Evolutionary conservation across 352 stramenopile species (phyloP).

Genomic region (Thalassiosira livingstoniorum): DNA sequence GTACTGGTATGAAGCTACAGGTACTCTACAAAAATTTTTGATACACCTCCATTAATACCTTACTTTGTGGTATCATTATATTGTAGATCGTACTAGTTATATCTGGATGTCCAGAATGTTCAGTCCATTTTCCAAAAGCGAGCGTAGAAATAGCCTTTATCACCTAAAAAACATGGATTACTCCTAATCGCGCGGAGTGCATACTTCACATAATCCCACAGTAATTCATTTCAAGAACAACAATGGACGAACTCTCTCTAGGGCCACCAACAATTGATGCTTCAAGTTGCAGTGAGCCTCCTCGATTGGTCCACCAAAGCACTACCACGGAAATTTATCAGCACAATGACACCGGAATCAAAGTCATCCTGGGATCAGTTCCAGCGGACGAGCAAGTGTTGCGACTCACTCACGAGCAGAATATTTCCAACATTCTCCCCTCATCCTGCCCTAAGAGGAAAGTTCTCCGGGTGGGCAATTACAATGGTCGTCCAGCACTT

Average conservation of each 20-base stretch:
- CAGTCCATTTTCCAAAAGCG: neutral
- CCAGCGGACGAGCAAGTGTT: slow-evolving; percentile 20
- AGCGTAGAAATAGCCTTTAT: neutral
- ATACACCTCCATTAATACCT: too few species aligned
- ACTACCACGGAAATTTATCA: slow-evolving; percentile 13
- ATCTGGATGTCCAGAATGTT: neutral
- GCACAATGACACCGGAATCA: slow-evolving; percentile 11
- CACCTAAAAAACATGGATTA: neutral
- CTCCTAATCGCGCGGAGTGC: neutral
- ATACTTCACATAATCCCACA: neutral
- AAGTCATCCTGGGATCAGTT: slow-evolving; percentile 7
- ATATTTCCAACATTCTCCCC: slow-evolving; percentile 16
- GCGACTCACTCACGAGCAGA: slow-evolving; percentile 24
- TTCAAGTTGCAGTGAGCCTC: too few species aligned
- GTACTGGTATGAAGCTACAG: too few species aligned
- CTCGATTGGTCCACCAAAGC: slow-evolving; percentile 4
- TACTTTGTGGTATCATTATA: too few species aligned
- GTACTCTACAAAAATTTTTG: too few species aligned
- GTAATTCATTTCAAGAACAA: neutral
- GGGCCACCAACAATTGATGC: too few species aligned
- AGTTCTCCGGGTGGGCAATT: slow-evolving; percentile 25
- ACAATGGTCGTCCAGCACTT: slow-evolving; percentile 28
- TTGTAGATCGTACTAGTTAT: too few species aligned
- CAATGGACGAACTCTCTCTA: neutral
- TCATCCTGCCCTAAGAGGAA: slow-evolving; percentile 4